Evolutionary conservation across 768 basidiomycete species (phyloP).

Genomic region (Termitomyces titanicus): DNA sequence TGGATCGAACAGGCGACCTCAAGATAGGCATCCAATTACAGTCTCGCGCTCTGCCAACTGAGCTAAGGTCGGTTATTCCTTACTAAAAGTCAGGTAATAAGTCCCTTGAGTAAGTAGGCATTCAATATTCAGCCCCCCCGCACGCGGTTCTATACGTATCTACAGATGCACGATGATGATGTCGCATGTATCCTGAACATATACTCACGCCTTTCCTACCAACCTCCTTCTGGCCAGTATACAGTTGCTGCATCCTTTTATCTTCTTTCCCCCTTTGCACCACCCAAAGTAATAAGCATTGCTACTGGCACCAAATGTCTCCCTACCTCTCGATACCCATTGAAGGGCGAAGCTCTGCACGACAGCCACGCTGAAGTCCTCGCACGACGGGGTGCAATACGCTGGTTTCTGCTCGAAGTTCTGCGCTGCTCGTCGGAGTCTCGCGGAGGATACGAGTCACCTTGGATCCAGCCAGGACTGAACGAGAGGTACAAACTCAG

Average conservation of each 20-base stretch:
- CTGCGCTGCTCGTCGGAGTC: conserved; percentile 23
- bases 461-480: conserved; percentile 40
- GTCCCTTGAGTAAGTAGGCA: too few relatives aligned
- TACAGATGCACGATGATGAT: conserved; percentile 10
- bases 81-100: too few relatives aligned
- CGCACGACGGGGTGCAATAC: conserved; percentile 73
- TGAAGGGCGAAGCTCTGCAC: conserved; percentile 74
- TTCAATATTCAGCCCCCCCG: too few relatives aligned
- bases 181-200: conserved; percentile 33
- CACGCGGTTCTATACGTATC: too few relatives aligned
- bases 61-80: conserved; percentile 34
- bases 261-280: conserved; percentile 22
- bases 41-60: conserved; percentile 47
- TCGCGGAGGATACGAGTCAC: conserved; percentile 31
- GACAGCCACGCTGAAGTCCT: conserved; percentile 92
- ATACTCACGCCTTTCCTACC: conserved; percentile 45
- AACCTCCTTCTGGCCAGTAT: conserved; percentile 52
- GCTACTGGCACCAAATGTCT: conserved; percentile 87
- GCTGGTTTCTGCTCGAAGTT: conserved; percentile 80
- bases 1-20: conserved; percentile 17
- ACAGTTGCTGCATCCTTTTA: conserved; percentile 64
- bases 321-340: conserved; percentile 56
- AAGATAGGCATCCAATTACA: conserved; percentile 27
- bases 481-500: conserved; percentile 44
- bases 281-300: conserved; percentile 59